These are phyloP conservation scores for Beauveria medogensis DNA, from an alignment of 2,329 filamentous ascomycete genomes.

Conservation along the genomic window DNA sequence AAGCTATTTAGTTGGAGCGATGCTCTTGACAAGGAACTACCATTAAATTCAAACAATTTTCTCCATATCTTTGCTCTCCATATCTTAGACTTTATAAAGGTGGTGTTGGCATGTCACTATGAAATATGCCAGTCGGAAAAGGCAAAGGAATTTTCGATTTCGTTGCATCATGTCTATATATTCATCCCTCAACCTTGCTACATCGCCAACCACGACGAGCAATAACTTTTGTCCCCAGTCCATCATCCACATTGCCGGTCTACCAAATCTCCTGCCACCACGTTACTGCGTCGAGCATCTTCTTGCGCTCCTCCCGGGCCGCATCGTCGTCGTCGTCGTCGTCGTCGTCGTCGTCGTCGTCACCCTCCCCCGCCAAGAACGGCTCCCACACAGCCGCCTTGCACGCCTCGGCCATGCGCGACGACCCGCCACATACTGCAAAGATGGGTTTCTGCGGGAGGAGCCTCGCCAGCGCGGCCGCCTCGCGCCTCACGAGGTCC, in stretches of 20 bases:
- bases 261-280: slow-evolving; percentile 57
- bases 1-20: not conserved
- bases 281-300: slow-evolving; percentile 26
- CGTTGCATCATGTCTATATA: not conserved
- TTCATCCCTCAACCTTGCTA: not conserved
- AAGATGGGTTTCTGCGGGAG: slow-evolving; percentile 38
- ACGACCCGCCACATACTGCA: slow-evolving; percentile 47
- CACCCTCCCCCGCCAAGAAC: slow-evolving; percentile 28
- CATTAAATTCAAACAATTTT: too few relatives aligned
- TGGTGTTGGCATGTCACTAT: too few relatives aligned
- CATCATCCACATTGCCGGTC: not conserved
- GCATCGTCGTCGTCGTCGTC: slow-evolving; percentile 24
- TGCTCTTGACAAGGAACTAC: too few relatives aligned
- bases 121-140: too few relatives aligned
- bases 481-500: slow-evolving; percentile 40
- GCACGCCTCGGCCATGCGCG: slow-evolving; percentile 50
- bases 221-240: not conserved
- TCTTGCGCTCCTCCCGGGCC: slow-evolving; percentile 31
- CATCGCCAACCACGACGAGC: too few relatives aligned
- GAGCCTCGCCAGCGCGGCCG: slow-evolving; percentile 22
- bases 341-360: slow-evolving; percentile 18
- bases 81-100: too few relatives aligned
- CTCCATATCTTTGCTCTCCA: too few relatives aligned
- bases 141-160: too few relatives aligned
- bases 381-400: slow-evolving; percentile 43